Evolutionary conservation across 305 asterid species (phyloP).

Genomic region (Fraxinus angustifolia): DNA sequence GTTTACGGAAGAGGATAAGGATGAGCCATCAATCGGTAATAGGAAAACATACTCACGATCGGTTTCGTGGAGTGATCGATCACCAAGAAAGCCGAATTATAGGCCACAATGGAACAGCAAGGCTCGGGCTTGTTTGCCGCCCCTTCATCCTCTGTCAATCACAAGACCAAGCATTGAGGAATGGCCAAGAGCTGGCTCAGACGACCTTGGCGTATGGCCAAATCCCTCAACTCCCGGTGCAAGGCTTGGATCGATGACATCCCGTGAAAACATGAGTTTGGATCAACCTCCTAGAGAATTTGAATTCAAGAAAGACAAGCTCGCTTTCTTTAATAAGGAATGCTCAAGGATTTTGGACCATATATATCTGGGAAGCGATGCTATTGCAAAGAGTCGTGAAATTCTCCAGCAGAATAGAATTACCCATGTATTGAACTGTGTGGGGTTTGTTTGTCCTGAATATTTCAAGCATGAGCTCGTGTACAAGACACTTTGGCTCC

Average conservation of each 20-base stretch:
- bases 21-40: constrained; percentile 42
- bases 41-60: constrained; percentile 72
- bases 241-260: constrained; percentile 44
- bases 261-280: constrained; percentile 38
- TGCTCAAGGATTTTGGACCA: constrained; percentile 80
- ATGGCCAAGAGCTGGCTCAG: constrained; percentile 92
- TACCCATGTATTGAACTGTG: constrained; percentile 94
- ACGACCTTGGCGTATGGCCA: constrained; percentile 87
- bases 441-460: constrained; percentile 79
- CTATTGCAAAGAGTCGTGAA: constrained; percentile 72
- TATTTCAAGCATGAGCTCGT: constrained; percentile 76
- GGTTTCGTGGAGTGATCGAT: constrained; percentile 72
- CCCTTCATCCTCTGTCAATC: constrained; percentile 87
- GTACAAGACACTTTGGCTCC: constrained; percentile 92
- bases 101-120: constrained; percentile 83
- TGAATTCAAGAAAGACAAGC: constrained; percentile 63
- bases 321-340: constrained; percentile 79
- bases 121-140: constrained; percentile 86
- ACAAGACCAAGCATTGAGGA: constrained; percentile 58
- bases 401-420: constrained; percentile 60
- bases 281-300: constrained; percentile 50
- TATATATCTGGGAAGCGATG: constrained; percentile 76
- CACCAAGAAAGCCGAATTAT: constrained; percentile 55
- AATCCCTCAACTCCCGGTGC: constrained; percentile 75
- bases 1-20: constrained; percentile 68